These are phyloP conservation scores for Calonectria ilicicola DNA, from an alignment of 2,329 filamentous ascomycete species.

Conservation along the genomic window DNA sequence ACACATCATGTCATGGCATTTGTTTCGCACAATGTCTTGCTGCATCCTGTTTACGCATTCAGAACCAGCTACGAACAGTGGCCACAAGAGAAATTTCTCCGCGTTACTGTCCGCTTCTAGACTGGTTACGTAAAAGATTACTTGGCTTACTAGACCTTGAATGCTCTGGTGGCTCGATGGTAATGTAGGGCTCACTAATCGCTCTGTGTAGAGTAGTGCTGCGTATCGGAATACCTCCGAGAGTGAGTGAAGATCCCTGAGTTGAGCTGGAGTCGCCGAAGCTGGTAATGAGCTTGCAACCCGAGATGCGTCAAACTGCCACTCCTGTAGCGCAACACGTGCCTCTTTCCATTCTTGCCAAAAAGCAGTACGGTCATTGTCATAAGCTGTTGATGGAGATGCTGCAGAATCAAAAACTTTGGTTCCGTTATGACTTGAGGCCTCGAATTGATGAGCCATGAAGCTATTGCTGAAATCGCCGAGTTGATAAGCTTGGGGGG, in stretches of 20 bases:
- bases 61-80: slow-evolving; percentile 88
- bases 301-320: slow-evolving; percentile 76
- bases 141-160: slow-evolving; percentile 84
- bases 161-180: slow-evolving; percentile 82
- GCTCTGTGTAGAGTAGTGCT: slow-evolving; percentile 89
- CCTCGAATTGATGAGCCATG: slow-evolving; percentile 71
- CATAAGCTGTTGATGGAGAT: slow-evolving; percentile 59
- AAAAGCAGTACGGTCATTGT: slow-evolving; percentile 75
- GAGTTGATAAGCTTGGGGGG: slow-evolving; percentile 42
- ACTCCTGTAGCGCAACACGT: slow-evolving; percentile 80
- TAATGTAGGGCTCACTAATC: slow-evolving; percentile 81
- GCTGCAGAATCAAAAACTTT: slow-evolving; percentile 59
- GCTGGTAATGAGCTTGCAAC: slow-evolving; percentile 64
- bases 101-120: slow-evolving; percentile 78
- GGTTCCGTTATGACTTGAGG: slow-evolving; percentile 66
- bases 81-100: slow-evolving; percentile 94
- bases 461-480: slow-evolving; percentile 49
- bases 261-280: slow-evolving; percentile 68
- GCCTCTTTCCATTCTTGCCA: slow-evolving; percentile 90
- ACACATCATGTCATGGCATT: slow-evolving; percentile 87
- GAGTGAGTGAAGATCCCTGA: slow-evolving; percentile 82
- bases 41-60: slow-evolving; percentile 88
- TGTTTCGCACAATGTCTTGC: slow-evolving; percentile 80
- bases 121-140: slow-evolving; percentile 85
- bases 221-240: slow-evolving; percentile 93